Percentiles rank a stretch among this genome's conserved stretches.
These are phyloP conservation scores for Trichoderma sp. DNA, from an alignment of 2,329 filamentous ascomycete species.

Conservation along the genomic window DNA sequence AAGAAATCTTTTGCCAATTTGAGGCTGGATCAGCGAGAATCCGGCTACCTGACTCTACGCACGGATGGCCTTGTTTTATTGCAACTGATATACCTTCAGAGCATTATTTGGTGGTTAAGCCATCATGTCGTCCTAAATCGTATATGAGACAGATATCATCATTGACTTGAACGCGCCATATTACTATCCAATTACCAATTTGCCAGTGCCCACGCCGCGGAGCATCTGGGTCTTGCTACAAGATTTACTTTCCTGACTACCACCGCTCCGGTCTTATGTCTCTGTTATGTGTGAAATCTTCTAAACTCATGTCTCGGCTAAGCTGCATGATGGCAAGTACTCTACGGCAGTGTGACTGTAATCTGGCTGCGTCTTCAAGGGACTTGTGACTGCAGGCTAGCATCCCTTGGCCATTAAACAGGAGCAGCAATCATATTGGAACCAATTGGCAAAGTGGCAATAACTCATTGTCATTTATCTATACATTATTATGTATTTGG, in stretches of 20 bases:
- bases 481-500: background rate
- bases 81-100: background rate
- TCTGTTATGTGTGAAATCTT: background rate
- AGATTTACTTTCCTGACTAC: background rate
- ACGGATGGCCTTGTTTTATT: background rate
- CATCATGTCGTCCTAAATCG: background rate
- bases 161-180: background rate
- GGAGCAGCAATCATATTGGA: background rate
- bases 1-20: background rate
- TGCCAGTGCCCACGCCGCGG: background rate
- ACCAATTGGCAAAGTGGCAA: background rate
- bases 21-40: background rate
- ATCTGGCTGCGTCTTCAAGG: background rate
- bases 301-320: background rate
- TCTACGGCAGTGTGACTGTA: background rate
- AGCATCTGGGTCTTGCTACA: background rate
- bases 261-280: background rate
- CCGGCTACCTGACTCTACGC: background rate
- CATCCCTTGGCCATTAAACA: background rate
- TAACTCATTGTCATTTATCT: background rate
- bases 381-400: background rate
- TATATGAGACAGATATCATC: background rate
- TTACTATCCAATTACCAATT: background rate
- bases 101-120: background rate
- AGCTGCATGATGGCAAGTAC: background rate